A percentile compares a stretch with the other conserved stretches of the same genome.
These are phyloP conservation scores for Macrocybe gigantea DNA, from an alignment of 768 basidiomycete species.

Conservation along the genomic window DNA sequence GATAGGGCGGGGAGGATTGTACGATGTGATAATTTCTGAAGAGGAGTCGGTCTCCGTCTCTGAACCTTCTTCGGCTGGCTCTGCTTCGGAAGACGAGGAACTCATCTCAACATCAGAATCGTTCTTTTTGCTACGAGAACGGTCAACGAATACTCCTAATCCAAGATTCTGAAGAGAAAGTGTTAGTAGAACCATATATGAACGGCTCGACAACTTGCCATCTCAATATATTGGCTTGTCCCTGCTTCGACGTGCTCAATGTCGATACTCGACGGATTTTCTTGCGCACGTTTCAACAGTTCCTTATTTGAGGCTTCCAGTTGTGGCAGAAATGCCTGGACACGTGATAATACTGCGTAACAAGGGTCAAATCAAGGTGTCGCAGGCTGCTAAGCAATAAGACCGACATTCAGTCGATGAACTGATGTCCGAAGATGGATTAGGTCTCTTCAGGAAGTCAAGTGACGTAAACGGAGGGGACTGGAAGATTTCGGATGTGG, in stretches of 20 bases:
- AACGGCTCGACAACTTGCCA: slow-evolving; percentile 33
- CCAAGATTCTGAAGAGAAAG: slow-evolving; percentile 47
- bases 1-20: slow-evolving; percentile 34
- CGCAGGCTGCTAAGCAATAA: too few relatives aligned
- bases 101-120: slow-evolving; percentile 25
- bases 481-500: too few relatives aligned
- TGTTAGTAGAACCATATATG: slow-evolving; percentile 1
- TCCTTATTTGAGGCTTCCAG: slow-evolving; percentile 59
- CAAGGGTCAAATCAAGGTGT: neutral
- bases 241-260: slow-evolving; percentile 55
- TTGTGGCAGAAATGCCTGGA: slow-evolving; percentile 63
- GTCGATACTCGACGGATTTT: slow-evolving; percentile 55
- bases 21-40: slow-evolving; percentile 34
- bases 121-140: slow-evolving; percentile 9
- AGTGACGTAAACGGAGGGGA: too few relatives aligned
- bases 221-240: slow-evolving; percentile 56
- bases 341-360: slow-evolving; percentile 53
- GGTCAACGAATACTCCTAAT: slow-evolving; percentile 53
- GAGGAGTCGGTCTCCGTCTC: slow-evolving; percentile 21
- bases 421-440: too few relatives aligned
- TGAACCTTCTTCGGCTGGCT: slow-evolving; percentile 12
- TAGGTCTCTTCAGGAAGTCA: too few relatives aligned
- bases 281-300: slow-evolving; percentile 37
- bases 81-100: slow-evolving; percentile 15
- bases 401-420: too few relatives aligned